Evolutionary conservation across 2,329 filamentous ascomycete genomes (phyloP), one percentile per base, ranked within the genome.

Genomic region (Monilinia vaccinii-corymbosi): DNA sequence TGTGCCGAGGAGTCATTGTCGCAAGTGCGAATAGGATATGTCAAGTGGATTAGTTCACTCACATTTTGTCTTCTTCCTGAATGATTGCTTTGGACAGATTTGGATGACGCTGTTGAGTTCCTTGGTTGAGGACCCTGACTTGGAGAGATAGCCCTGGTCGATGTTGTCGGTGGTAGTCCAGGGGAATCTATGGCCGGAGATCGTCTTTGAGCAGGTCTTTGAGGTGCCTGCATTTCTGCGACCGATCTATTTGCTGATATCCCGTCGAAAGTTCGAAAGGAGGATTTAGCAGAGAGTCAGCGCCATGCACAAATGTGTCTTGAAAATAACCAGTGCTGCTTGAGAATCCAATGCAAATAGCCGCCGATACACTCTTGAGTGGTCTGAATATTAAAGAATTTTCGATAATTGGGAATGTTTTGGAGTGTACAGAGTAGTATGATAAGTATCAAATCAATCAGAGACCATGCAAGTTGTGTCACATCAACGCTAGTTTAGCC

Each of bases 91-190:
- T 77, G 76, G n/a, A 73, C 72, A 31, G 86, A 84, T 70, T 85
- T 83, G 61, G 75, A 79, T 7, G 88, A 91, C 36, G 83, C 80
- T 49, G 82, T 84, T 10, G 87, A 88, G 34, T 81, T 78, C 62
- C 87, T 83, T 61, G 82, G 77, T 64, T 84, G 84, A 64, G 83
- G 64, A 76, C 66, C 78, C 58, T 59, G 59, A 28, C 61, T 66
- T 44, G 86, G 85, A 56, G 85, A 87, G 70, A 84, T 85, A 52
- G 81, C 76, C 60, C 83, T 79, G 58, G 75, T 72, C 60, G 81
- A 78, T 65, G 82, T 75, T 72, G 76, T 81, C 60, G 81, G 77
- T 55, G 83, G 79, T 68, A 79, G 81, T 56, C 80, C 52, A 28
- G 52, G 81, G 69, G 79, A 78, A 64, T 87, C 84, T 40, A 78